phyloP scores from a whole-genome alignment of 768 basidiomycete species.

The Psilocybe subaeruginosa region DNA sequence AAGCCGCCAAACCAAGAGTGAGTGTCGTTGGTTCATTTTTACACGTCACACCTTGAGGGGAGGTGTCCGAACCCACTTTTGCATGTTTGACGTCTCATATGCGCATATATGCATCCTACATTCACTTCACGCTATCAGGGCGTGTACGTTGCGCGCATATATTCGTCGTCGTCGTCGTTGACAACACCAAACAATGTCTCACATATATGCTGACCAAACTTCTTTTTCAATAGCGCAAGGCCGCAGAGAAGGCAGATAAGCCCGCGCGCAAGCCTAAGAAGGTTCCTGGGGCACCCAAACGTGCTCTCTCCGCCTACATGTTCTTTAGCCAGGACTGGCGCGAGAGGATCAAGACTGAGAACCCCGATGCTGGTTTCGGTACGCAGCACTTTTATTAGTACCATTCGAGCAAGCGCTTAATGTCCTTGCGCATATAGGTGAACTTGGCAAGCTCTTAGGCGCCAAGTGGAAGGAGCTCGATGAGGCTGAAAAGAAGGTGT shows the following conservation, averaged over 20 bases:
- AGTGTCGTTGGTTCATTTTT: conserved; percentile 28
- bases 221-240: conserved; percentile 60
- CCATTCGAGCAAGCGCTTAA: background rate
- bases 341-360: conserved; percentile 93
- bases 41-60: conserved; percentile 18
- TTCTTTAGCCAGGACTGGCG: conserved; percentile 98
- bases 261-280: conserved; percentile 65
- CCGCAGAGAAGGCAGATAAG: conserved; percentile 73
- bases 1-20: conserved; percentile 71
- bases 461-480: conserved; percentile 97
- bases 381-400: conserved; percentile 22
- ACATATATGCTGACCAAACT: conserved; percentile 8
- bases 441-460: conserved; percentile 93
- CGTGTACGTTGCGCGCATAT: conserved; percentile 7
- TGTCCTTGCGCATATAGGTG: conserved; percentile 51
- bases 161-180: conserved; percentile 13
- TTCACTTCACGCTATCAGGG: background rate
- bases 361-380: conserved; percentile 95
- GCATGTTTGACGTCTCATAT: background rate
- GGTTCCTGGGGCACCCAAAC: conserved; percentile 86
- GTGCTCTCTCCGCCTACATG: conserved; percentile 97
- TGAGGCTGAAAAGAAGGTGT: conserved; percentile 89
- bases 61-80: background rate
- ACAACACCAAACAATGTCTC: conserved; percentile 8
- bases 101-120: background rate